Conservation (phyloP, 208 protist species). For the Strigomonas galati region DNA sequence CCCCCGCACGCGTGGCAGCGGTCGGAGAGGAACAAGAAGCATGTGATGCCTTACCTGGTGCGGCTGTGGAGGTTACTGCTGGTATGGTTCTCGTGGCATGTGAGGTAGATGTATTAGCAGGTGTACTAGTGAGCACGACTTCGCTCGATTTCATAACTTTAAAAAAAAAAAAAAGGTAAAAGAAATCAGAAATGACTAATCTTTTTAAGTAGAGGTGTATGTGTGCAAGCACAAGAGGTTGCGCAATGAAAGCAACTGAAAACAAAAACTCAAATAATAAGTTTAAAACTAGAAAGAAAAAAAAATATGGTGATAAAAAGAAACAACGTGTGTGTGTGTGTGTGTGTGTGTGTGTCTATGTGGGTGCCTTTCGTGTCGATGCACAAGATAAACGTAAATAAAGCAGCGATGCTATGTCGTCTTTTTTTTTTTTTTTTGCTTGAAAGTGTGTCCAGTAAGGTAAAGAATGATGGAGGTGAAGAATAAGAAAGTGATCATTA, state of each 20-base stretch:
- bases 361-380: too few species aligned
- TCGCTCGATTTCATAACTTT: slow-evolving; percentile 16
- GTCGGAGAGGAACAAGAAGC: too few species aligned
- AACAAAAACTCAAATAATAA: neutral
- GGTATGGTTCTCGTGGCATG: neutral
- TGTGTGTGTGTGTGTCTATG: slow-evolving; percentile 4
- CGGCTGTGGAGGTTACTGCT: too few species aligned
- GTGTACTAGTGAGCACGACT: neutral
- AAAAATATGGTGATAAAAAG: slow-evolving; percentile 6
- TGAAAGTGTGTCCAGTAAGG: neutral
- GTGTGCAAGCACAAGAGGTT: neutral
- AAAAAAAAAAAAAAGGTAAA: slow-evolving; percentile 4
- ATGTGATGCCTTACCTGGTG: too few species aligned
- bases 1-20: neutral
- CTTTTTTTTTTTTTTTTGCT: neutral
- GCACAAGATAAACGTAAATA: neutral
- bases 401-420: neutral
- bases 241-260: neutral
- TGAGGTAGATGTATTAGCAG: neutral
- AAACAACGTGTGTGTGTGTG: neutral
- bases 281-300: neutral
- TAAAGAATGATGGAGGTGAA: slow-evolving; percentile 10
- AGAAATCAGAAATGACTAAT: neutral
- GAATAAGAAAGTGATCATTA: slow-evolving; percentile 13
- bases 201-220: neutral